Percentiles rank a stretch among this genome's conserved stretches.
These are phyloP conservation scores for Solanum verrucosum DNA, from an alignment of 257 asterid species.

Conservation along the genomic window DNA sequence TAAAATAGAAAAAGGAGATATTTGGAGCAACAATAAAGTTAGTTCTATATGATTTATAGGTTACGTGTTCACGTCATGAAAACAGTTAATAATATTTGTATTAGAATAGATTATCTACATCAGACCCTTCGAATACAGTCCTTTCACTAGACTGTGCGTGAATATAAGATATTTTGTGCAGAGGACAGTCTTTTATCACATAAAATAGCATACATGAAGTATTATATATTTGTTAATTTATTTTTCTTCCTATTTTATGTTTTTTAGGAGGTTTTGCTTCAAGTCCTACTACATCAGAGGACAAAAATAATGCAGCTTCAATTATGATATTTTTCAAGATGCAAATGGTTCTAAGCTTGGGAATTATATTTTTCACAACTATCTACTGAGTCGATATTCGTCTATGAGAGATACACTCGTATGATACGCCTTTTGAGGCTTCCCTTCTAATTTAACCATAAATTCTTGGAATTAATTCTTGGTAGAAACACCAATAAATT, in stretches of 20 bases:
- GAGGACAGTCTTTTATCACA: neutral
- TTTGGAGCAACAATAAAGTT: neutral
- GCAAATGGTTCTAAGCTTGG: constrained; percentile 10
- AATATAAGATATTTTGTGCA: neutral
- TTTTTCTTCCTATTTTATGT: neutral
- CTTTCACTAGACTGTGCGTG: neutral
- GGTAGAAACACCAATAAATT: neutral
- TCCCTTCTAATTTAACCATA: neutral
- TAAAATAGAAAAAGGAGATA: neutral
- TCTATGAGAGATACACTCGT: neutral
- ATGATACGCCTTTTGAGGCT: neutral
- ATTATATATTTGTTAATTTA: neutral
- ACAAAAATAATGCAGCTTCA: neutral
- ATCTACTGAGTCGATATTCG: neutral
- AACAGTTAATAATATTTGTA: neutral
- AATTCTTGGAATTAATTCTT: neutral
- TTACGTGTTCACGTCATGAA: neutral
- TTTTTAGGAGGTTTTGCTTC: constrained; percentile 6
- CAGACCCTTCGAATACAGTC: rapidly evolving
- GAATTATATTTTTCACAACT: neutral
- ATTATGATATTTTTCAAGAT: neutral
- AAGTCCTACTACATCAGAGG: neutral
- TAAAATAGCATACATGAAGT: neutral
- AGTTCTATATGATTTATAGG: neutral
- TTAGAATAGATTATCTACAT: neutral